phyloP scores from a whole-genome alignment of 352 stramenopile species.

The Pythium periplocum region DNA sequence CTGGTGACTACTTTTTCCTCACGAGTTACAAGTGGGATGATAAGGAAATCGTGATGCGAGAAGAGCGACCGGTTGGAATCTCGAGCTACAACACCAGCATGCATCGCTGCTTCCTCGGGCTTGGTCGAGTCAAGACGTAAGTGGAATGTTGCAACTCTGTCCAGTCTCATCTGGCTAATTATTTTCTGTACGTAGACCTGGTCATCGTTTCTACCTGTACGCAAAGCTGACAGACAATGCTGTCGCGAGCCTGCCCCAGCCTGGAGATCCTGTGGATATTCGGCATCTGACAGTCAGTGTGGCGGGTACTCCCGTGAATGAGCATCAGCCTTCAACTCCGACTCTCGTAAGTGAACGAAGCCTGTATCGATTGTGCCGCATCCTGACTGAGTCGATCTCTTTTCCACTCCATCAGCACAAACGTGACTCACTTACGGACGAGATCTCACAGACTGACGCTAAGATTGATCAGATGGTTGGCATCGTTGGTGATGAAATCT shows the following conservation, averaged over 20 bases:
- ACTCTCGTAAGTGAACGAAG: no score
- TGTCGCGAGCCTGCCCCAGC: slow-evolving; percentile 52
- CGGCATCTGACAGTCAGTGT: slow-evolving; percentile 66
- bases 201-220: slow-evolving; percentile 75
- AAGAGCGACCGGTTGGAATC: slow-evolving; percentile 68
- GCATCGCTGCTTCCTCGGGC: slow-evolving; percentile 76
- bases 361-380: no score
- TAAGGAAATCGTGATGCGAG: slow-evolving; percentile 79
- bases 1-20: slow-evolving; percentile 85
- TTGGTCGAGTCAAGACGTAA: slow-evolving; percentile 77
- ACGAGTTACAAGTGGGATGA: slow-evolving; percentile 85
- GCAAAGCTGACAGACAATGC: slow-evolving; percentile 77
- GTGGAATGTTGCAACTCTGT: slow-evolving; percentile 3
- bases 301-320: slow-evolving; percentile 29
- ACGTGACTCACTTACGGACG: slow-evolving; percentile 51
- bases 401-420: slow-evolving; percentile 4
- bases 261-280: slow-evolving; percentile 49
- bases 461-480: slow-evolving; percentile 85
- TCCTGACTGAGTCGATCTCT: no score
- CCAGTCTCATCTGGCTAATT: slow-evolving; percentile 1
- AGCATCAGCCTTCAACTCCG: no score
- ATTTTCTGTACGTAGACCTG: slow-evolving; percentile 24
- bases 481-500: slow-evolving; percentile 72
- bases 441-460: slow-evolving; percentile 59
- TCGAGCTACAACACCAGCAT: slow-evolving; percentile 84